Evolutionary conservation across 176 grass and related monocot species (phyloP).

Genomic region (Stipa capillata): DNA sequence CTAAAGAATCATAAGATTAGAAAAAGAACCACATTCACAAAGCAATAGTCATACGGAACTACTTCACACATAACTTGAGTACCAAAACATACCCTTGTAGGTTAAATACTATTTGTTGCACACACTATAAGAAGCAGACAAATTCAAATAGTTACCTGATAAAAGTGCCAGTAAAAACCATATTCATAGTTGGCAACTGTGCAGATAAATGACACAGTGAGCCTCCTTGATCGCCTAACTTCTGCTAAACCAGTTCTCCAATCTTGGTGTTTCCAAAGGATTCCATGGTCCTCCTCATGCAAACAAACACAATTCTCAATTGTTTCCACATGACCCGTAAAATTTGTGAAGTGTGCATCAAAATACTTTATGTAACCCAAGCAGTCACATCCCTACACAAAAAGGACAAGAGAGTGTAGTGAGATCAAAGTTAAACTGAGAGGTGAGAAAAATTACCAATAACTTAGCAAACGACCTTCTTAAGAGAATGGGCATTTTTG

Average conservation of each 20-base stretch:
- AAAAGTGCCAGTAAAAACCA: slow-evolving; percentile 99
- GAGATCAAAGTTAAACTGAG: neutral
- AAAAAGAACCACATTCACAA: neutral
- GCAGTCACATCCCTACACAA: slow-evolving; percentile 90
- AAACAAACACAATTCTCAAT: slow-evolving; percentile 99
- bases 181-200: slow-evolving; percentile 99
- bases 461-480: slow-evolving; percentile 47
- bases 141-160: slow-evolving; percentile 51
- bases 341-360: slow-evolving; percentile 98
- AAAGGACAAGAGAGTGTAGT: neutral
- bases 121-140: neutral
- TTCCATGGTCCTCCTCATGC: slow-evolving; percentile 98
- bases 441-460: neutral
- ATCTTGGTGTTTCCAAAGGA: slow-evolving; percentile 99
- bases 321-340: slow-evolving; percentile 92
- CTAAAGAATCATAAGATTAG: neutral
- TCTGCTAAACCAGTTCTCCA: slow-evolving; percentile 99
- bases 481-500: slow-evolving; percentile 98
- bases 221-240: slow-evolving; percentile 95
- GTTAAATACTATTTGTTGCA: neutral
- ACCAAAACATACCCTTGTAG: slow-evolving; percentile 1
- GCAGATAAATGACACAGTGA: slow-evolving; percentile 97
- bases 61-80: neutral
- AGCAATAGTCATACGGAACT: too few relatives aligned
- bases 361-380: slow-evolving; percentile 99